A percentile compares a stretch with the other conserved stretches of the same genome.
phyloP scores from a whole-genome alignment of 306 rosid genomes.

The Sicyos baderoa region DNA sequence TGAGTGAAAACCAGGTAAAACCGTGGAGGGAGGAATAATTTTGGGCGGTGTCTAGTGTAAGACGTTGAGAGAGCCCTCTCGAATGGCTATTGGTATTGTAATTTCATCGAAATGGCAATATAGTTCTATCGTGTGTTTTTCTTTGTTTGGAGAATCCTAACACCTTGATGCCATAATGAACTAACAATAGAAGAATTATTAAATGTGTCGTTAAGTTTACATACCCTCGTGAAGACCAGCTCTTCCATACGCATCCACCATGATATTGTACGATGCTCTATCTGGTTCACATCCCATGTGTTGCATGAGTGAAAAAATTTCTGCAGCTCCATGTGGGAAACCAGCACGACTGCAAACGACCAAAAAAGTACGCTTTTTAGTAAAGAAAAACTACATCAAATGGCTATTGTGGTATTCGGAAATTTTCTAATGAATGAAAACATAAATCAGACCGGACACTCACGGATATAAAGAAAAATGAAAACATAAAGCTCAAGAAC shows the following conservation, averaged over 20 bases:
- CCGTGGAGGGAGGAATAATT: too few species aligned
- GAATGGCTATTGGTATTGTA: too few species aligned
- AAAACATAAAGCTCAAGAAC: background rate
- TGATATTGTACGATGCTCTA: conserved; percentile 83
- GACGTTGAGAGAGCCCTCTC: too few species aligned
- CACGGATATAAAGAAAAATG: too few species aligned
- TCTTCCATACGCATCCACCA: conserved; percentile 94
- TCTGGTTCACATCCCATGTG: conserved; percentile 99
- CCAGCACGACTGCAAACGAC: conserved; percentile 67
- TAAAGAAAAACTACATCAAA: background rate
- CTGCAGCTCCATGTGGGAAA: conserved; percentile 82
- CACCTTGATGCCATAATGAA: background rate
- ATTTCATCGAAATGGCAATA: too few species aligned
- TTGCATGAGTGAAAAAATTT: conserved; percentile 85
- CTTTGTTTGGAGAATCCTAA: too few species aligned
- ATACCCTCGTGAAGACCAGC: conserved; percentile 85
- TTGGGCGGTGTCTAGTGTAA: too few species aligned
- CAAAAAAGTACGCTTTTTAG: conserved; percentile 16
- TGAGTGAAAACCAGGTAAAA: background rate
- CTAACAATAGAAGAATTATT: background rate
- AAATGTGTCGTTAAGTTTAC: background rate
- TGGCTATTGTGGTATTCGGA: background rate
- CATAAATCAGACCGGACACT: too few species aligned
- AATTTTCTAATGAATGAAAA: background rate
- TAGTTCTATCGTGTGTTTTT: too few species aligned